Base-by-base conservation (phyloP, 331 rosid species). In the Malus hybrid region DNA sequence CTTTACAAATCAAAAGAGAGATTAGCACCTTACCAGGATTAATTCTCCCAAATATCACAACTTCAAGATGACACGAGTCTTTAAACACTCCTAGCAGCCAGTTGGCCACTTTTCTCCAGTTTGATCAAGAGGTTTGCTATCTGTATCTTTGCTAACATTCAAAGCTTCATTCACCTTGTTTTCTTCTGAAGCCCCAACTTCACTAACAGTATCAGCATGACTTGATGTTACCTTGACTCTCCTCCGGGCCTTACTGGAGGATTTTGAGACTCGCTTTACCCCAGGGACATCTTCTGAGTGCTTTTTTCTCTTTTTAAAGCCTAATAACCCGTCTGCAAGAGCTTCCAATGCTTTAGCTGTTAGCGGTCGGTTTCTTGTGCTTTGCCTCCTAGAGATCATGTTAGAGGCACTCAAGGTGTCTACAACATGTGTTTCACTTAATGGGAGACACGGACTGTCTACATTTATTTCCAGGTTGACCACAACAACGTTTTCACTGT, bases 281-380 rank as follows among this genome's bases (percentile, higher is more conserved):
- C 52, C 82, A 11, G 44, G 61, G 16, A 44, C 66, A 19, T 56
- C 34, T 67, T 75, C 79, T 73, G 66, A 80, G 68, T 24, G 73
- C 36, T 72, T 88, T 18, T 62, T 84, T 78, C 79, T 82, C 82
- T 61, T 84, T 78, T 83, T 83, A 42, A 55, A 76, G 12, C 80
- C 75, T 65, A 90, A 79, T 78, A 74, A 86, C 55, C 90, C 90
- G 70, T 85, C 87, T n/a, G 85, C 88, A 16, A 87, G 79, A 80
- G 90, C 90, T 81, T 92, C 94, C 83, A 88, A 73, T 1, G 92
- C 93, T 88, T 84, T 87, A 73, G 81, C 39, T 2, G 93, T 92
- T 82, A 86, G 85, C 2, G 93, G 93, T 73, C 92, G 89, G 42
- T 83, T 88, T 77, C 96, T 85, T 15, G 90, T 90, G 90, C 96